Base-by-base conservation (phyloP, 768 basidiomycete genomes). In the Leucogyrophana mollusca region DNA sequence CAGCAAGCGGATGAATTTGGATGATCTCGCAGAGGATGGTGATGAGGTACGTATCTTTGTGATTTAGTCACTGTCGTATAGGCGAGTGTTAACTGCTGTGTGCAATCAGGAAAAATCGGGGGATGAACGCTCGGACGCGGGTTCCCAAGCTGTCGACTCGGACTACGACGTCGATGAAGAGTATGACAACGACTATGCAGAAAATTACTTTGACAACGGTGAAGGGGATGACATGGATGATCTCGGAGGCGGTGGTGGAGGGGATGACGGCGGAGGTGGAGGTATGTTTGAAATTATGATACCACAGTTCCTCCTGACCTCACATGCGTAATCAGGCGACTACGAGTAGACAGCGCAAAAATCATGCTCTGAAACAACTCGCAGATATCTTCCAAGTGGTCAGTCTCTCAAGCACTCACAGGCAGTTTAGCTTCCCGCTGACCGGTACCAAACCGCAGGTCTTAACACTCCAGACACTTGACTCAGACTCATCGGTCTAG, bases 131-230 rank as follows among this genome's bases (percentile, higher is more conserved):
- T 88, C 85, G 23, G 81, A 87, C 13, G 74, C 64, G 20, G 86
- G 80, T 17, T 87, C 86, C 9, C 82, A 85, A 55, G 78, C 64
- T 23, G 76, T 66, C 6, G 80, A 82, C 33, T 82, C 80, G 20
- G 89, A 92, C 62, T 91, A 91, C 58, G 90, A 91, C 52, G 87
- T 88, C 17, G 87, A 91, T 24, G 91, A 94, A 62, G 90, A 91
- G 56, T 90, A 92, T 58, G 90, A 92, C 64, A 91, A 93, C 54
- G 90, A 93, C 52, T 93, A 93, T 51, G 90, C 85, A 3, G 86
- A 87, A 51, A 90, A 93, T 60, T 92, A 93, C 73, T 93, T 93
- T 60, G 90, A 93, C 62, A 91, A 90, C 44, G 90, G 90, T 14
- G 90, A 91, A 65, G 83, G 74, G 3, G 90, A 92, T 43, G 87